Percentiles rank a stretch among this genome's conserved stretches.
Evolutionary conservation across 177 flowering plant genomes (phyloP).

Genomic region (Telopea speciosissima): DNA sequence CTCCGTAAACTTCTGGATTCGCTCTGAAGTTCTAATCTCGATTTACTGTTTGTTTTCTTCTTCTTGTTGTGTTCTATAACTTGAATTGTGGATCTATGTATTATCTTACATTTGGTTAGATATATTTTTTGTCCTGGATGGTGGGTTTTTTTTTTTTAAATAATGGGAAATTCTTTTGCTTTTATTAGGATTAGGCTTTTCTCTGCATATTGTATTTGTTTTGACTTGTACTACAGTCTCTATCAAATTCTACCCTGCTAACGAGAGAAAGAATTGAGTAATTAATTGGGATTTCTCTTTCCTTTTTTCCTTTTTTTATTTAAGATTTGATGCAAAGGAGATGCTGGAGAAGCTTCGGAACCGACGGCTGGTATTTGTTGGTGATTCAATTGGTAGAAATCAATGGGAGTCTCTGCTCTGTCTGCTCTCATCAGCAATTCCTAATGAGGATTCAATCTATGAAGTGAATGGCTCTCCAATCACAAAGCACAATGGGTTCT

Average conservation of each 20-base stretch:
- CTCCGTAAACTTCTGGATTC: not conserved
- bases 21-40: not conserved
- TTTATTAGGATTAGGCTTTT: no score
- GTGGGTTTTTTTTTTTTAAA: no score
- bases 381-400: slow-evolving; percentile 97
- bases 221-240: not conserved
- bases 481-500: slow-evolving; percentile 90
- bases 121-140: not conserved
- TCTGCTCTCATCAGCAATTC: slow-evolving; percentile 75
- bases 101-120: no score
- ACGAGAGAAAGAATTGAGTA: not conserved
- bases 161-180: no score
- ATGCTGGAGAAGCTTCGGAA: slow-evolving; percentile 82
- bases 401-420: slow-evolving; percentile 98
- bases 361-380: slow-evolving; percentile 73
- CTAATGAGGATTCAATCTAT: slow-evolving; percentile 57
- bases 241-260: not conserved
- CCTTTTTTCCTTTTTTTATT: not conserved
- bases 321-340: slow-evolving; percentile 67
- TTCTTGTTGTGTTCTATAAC: not conserved
- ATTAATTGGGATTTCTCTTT: not conserved
- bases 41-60: not conserved
- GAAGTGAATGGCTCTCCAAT: slow-evolving; percentile 95
- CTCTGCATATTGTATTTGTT: not conserved
- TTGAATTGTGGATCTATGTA: no score